Evolutionary conservation across 2,329 filamentous ascomycete species (phyloP).

Genomic region (Tolypocladium inflatum): DNA sequence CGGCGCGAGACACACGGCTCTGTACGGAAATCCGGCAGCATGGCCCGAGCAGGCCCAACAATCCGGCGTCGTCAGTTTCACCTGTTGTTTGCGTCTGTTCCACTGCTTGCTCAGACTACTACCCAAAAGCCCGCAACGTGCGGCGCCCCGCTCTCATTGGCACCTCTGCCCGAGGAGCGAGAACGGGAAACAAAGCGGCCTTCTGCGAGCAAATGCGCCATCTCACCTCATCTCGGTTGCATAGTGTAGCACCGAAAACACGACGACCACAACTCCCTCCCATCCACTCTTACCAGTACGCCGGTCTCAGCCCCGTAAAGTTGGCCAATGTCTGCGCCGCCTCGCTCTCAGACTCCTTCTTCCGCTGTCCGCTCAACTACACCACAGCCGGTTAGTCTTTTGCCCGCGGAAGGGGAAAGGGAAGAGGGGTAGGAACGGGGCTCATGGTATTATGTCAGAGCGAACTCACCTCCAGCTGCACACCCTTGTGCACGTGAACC

Average conservation of each 20-base stretch:
- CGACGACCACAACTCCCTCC: neutral
- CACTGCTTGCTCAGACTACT: neutral
- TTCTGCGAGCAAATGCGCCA: neutral
- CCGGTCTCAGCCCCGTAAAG: slow-evolving; percentile 49
- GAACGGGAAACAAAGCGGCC: neutral
- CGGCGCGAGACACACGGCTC: neutral
- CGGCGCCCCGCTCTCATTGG: neutral
- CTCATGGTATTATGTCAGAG: neutral
- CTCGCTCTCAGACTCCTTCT: slow-evolving; percentile 52
- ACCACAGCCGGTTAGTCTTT: slow-evolving; percentile 8
- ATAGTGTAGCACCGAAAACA: neutral
- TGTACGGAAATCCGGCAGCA: neutral
- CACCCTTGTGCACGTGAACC: slow-evolving; percentile 85
- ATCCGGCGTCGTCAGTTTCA: neutral
- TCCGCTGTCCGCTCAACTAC: slow-evolving; percentile 60
- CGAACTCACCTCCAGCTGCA: slow-evolving; percentile 70
- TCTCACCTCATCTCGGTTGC: neutral
- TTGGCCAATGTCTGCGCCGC: slow-evolving; percentile 36
- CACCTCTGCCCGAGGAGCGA: neutral
- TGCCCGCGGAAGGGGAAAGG: slow-evolving; percentile 1
- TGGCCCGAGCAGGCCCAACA: neutral
- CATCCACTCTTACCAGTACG: slow-evolving; percentile 36
- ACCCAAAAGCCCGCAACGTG: neutral
- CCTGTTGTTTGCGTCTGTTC: neutral
- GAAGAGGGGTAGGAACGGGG: neutral